Conservation (phyloP, 1,284 basidiomycete genomes). For the Cystobasidiaceae sp. region DNA sequence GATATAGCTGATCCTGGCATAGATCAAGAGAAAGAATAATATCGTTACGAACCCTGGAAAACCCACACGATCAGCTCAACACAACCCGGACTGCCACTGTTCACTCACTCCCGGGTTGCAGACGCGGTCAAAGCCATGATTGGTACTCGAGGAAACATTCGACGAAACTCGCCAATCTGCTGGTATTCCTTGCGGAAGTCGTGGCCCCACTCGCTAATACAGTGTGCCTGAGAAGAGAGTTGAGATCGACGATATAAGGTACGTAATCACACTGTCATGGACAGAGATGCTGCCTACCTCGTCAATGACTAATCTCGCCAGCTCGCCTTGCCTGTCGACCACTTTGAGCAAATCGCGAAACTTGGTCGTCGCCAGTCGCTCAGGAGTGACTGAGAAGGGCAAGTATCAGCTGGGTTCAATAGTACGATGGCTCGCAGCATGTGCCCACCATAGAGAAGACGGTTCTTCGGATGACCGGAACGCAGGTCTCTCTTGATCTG, state of each 20-base stretch:
- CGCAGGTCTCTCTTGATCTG: constrained; percentile 57
- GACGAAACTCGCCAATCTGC: constrained; percentile 63
- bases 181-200: constrained; percentile 55
- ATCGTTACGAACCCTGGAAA: constrained; percentile 62
- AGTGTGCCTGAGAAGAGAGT: constrained; percentile 13
- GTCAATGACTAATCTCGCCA: constrained; percentile 70
- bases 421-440: background rate
- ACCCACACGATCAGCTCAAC: background rate
- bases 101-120: constrained; percentile 52
- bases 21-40: constrained; percentile 64
- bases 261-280: background rate
- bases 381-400: constrained; percentile 59
- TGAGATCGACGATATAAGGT: background rate
- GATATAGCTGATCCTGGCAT: constrained; percentile 55
- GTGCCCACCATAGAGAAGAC: constrained; percentile 66
- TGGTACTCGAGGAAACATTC: constrained; percentile 63
- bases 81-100: too few species aligned
- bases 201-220: constrained; percentile 27
- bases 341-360: constrained; percentile 55
- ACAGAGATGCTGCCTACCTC: constrained; percentile 52
- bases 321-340: constrained; percentile 55
- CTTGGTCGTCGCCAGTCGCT: constrained; percentile 59
- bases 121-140: constrained; percentile 80
- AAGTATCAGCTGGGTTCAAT: background rate
- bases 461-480: constrained; percentile 57